Base-by-base conservation (phyloP, 1,284 basidiomycete genomes). In the Ganoderma resinaceum region DNA sequence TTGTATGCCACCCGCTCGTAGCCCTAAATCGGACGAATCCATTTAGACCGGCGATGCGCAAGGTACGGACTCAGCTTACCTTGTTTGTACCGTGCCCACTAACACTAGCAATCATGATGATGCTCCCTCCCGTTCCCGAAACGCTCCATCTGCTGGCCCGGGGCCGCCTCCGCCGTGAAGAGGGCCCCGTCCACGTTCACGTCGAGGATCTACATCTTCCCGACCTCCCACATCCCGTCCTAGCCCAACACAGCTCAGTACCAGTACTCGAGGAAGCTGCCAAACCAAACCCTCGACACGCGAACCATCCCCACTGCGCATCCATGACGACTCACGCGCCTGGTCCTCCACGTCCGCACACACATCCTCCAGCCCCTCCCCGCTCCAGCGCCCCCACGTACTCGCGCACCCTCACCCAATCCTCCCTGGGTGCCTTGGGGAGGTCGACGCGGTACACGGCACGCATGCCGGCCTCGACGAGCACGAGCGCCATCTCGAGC, bases 51-150 rank as follows among this genome's bases (percentile, higher is more conserved):
- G n/a, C n/a, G n/a, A n/a, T n/a, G 23, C 23, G 2, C 2, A 11
- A 3, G 9, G 23, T 8, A 16, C 40, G 1, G 9, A n/a, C n/a
- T n/a, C n/a, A n/a, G n/a, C n/a, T n/a, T 11, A 67, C 84, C 62
- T 73, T 91, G 93, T 79, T 82, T 87, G 81, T 92, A 72, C 95
- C 89, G 61, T 88, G 89, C 20, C 94, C 95, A 42, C 91, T 92
- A 91, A 96, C 95, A 66, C 92, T 95, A 20, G 91, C 94, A 71
- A 96, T 91, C 69, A 95, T 79, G 70, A 95, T 86, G 72, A 96
- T 94, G 72, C 93, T 95, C 0, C 94, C 95, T n/a, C 9, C 85
- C 84, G 20, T 83, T 87, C 2, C 87, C 86, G 72, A 91, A 92
- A 38, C 88, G 84, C n/a, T 77, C 82, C 92, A 94, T 95, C 80